A percentile compares a stretch with the other conserved stretches of the same genome.
Conservation (phyloP, 2,329 filamentous ascomycete genomes). For the Pseudogymnoascus sp. region DNA sequence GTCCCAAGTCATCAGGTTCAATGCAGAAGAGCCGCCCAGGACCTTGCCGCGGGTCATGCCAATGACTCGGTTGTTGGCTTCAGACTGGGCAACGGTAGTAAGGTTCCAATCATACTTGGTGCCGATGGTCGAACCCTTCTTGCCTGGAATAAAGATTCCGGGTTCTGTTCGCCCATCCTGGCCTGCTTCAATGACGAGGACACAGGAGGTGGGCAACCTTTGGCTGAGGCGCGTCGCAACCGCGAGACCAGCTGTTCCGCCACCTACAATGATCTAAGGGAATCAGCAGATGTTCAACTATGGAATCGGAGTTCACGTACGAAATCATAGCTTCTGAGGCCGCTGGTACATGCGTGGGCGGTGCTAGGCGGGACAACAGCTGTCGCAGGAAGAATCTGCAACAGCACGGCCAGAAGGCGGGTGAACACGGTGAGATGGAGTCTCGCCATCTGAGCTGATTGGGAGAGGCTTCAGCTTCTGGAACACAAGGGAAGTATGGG, state of each 20-base stretch:
- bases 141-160: background rate
- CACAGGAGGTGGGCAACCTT: background rate
- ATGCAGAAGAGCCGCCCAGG: slow-evolving; percentile 30
- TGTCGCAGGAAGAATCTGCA: background rate
- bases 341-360: background rate
- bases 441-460: background rate
- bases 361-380: background rate
- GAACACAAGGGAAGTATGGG: background rate
- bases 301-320: background rate
- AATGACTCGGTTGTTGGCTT: slow-evolving; percentile 19
- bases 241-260: background rate
- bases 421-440: background rate
- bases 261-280: background rate
- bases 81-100: slow-evolving; percentile 1
- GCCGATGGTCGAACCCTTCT: background rate
- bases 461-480: background rate
- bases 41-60: slow-evolving; percentile 29
- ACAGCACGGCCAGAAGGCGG: background rate
- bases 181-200: background rate
- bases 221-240: slow-evolving; percentile 1
- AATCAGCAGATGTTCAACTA: background rate
- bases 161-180: background rate
- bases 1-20: slow-evolving; percentile 25
- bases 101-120: slow-evolving; percentile 6
- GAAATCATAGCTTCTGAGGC: slow-evolving; percentile 1